Evolutionary conservation across 139 green algal species (phyloP), one percentile per base, ranked within the genome.

Genomic region (Tetradesmus lagerheimii): DNA sequence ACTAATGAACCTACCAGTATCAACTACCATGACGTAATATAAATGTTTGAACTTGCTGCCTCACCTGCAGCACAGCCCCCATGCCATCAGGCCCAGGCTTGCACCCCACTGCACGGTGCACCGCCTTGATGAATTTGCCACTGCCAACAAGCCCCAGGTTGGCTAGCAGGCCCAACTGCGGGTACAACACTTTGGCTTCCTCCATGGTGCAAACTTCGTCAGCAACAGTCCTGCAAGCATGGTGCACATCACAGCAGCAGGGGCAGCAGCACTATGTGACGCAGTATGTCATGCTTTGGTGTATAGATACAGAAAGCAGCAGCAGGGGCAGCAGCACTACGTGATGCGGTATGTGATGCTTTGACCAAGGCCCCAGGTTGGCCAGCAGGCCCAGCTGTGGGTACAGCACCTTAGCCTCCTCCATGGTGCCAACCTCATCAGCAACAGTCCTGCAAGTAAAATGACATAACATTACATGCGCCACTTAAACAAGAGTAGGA

Each of bases 131-230:
- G 80, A 74, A 93, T 5, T 67, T 81, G 20, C 87, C 91, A 11
- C 66, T 86, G 20, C 89, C 41, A 20, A 93, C 79, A 45, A 93
- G 77, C 29, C 91, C 91, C 12, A 93, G 34, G 35, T 93, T 93
- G 27, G 91, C 91, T 35, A 93, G 35, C 25, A 93, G 87, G 62
- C 91, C 91, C 39, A 93, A 83, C 35, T 87, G 57, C 6, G 91
- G 91, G 76, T 90, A 93, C 45, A 91, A 20, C 31, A 64, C 62
- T 31, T 89, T 81, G 25, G 87, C 91, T 14, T 93, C 91, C 37
- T 81, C 35, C 85, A 92, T 86, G 6, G 77, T 88, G 79, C 90
- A 92, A 62, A 92, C 90, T 62, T 92, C 90, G 81, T 90, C 90
- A 57, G 90, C 90, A 88, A 92, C 80, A 75, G 80, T 86, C 80